These are phyloP conservation scores for Oryza longistaminata DNA, from an alignment of 176 grass and related monocot species.

Conservation along the genomic window DNA sequence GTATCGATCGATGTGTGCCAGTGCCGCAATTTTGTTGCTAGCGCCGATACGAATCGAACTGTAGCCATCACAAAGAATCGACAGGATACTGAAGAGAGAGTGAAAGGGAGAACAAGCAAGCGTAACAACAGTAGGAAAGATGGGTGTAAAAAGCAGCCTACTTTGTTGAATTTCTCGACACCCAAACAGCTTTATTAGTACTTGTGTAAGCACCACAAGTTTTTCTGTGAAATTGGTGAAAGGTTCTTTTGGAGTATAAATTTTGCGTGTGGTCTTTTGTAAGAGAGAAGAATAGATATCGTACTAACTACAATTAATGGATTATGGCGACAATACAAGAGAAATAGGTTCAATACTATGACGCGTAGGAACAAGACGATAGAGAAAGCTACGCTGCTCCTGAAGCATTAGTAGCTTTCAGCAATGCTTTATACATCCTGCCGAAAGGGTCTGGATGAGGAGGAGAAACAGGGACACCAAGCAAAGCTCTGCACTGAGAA, in stretches of 20 bases:
- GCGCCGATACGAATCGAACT: neutral
- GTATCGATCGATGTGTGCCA: neutral
- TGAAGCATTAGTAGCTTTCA: neutral
- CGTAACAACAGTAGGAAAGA: no score
- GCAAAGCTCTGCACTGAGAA: neutral
- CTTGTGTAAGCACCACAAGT: neutral
- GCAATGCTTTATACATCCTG: neutral
- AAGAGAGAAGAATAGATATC: neutral
- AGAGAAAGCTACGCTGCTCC: neutral
- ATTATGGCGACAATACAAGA: neutral
- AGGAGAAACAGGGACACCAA: neutral
- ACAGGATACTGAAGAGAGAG: neutral
- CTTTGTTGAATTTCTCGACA: conserved; percentile 25
- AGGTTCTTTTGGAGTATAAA: neutral
- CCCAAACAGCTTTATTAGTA: neutral
- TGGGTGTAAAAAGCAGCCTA: neutral
- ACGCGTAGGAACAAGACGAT: neutral
- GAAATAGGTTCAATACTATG: neutral
- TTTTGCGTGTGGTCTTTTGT: neutral
- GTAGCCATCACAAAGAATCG: conserved; percentile 16
- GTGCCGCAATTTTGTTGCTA: neutral
- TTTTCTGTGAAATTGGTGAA: neutral
- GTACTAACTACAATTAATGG: neutral
- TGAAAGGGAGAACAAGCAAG: neutral
- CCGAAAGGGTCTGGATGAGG: conserved; percentile 11